Evolutionary conservation across 805 yeast species (phyloP).

Genomic region (Starmerella riodocensis): DNA sequence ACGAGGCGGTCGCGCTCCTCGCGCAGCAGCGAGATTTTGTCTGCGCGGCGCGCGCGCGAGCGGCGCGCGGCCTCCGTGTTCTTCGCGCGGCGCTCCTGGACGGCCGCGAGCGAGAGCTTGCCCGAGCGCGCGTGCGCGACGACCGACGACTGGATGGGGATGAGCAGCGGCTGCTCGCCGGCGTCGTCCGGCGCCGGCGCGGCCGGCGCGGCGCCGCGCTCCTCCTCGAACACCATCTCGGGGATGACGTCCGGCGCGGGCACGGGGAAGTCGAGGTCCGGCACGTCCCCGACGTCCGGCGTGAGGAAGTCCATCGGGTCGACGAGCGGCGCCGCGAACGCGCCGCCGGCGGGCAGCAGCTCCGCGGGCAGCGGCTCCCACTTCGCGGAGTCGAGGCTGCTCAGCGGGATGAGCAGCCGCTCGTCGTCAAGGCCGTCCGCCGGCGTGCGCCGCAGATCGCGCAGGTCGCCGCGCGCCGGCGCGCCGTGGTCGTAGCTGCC

Average conservation of each 20-base stretch:
- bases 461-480: no score
- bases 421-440: no score
- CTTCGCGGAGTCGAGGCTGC: background rate
- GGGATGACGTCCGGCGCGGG: conserved; percentile 17
- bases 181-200: background rate
- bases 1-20: conserved; percentile 8
- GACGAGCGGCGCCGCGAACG: no score
- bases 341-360: background rate
- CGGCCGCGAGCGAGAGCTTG: conserved; percentile 10
- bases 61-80: conserved; percentile 91
- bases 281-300: conserved; percentile 11
- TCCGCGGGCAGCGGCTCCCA: conserved; percentile 1
- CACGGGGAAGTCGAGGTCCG: conserved; percentile 16
- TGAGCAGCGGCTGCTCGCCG: no score
- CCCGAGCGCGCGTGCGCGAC: conserved; percentile 16
- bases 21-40: conserved; percentile 9
- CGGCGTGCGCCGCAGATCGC: no score
- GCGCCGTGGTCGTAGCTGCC: no score
- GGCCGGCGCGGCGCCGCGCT: background rate
- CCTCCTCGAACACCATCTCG: conserved; percentile 15
- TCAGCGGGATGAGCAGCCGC: no score
- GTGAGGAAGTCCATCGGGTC: conserved; percentile 8
- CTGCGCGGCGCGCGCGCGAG: conserved; percentile 59
- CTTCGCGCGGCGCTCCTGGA: conserved; percentile 47
- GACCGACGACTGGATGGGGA: conserved; percentile 14